phyloP scores from a whole-genome alignment of 768 basidiomycete species.

The Pholiota microspora region DNA sequence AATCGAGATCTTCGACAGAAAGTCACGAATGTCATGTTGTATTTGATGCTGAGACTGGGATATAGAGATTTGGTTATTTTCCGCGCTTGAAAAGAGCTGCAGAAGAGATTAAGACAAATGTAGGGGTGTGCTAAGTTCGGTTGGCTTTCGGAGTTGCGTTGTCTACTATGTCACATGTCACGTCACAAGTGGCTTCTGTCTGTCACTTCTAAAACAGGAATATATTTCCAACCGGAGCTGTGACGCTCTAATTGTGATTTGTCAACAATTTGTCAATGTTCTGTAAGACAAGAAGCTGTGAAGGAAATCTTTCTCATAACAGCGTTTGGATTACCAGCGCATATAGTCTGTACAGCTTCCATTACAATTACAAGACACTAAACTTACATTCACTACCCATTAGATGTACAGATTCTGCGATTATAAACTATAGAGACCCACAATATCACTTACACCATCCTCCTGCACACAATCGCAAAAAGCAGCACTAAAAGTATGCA shows the following conservation, averaged over 20 bases:
- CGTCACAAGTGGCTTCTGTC: too few relatives aligned
- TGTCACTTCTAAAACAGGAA: too few relatives aligned
- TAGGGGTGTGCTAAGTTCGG: too few relatives aligned
- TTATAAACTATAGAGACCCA: background rate
- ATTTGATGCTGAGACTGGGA: background rate
- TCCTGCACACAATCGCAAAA: constrained; percentile 64
- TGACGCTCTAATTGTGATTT: too few relatives aligned
- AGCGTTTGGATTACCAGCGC: too few relatives aligned
- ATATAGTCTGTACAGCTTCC: background rate
- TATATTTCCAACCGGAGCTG: too few relatives aligned
- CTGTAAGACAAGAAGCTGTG: too few relatives aligned
- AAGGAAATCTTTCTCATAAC: too few relatives aligned
- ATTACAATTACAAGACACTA: background rate
- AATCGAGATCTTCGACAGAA: background rate
- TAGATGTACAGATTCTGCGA: background rate
- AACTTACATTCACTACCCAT: background rate
- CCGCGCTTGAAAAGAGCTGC: background rate
- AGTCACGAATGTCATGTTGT: constrained; percentile 9
- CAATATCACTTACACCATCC: constrained; percentile 37
- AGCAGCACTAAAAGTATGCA: constrained; percentile 68
- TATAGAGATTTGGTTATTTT: background rate
- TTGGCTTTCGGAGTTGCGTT: too few relatives aligned
- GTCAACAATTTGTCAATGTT: too few relatives aligned
- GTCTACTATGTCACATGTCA: too few relatives aligned
- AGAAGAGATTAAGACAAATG: too few relatives aligned